Evolutionary conservation across 78 protist species (phyloP).

Genomic region (Paratrimastix pyriformis): DNA sequence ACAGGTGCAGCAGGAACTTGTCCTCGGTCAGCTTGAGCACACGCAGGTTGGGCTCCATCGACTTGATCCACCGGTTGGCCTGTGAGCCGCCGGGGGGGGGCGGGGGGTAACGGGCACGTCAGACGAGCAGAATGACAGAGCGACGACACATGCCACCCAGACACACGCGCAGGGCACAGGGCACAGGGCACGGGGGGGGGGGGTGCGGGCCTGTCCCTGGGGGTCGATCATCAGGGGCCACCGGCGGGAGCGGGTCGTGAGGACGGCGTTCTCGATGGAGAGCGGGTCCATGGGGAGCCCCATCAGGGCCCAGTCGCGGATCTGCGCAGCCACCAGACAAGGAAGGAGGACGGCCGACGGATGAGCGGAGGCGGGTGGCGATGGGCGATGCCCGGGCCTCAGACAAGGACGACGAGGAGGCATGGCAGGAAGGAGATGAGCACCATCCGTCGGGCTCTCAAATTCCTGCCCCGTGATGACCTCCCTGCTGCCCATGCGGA

Average conservation of each 20-base stretch:
- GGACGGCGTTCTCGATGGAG: slow-evolving; percentile 53
- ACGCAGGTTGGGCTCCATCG: slow-evolving; percentile 32
- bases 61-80: slow-evolving; percentile 63
- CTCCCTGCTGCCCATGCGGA: too few species aligned
- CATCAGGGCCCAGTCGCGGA: slow-evolving; percentile 7
- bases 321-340: slow-evolving; percentile 18
- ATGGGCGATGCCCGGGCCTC: too few species aligned
- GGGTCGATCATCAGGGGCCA: slow-evolving; percentile 80
- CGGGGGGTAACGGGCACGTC: too few species aligned
- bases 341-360: too few species aligned
- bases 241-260: slow-evolving; percentile 33
- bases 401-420: too few species aligned
- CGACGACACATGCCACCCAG: too few species aligned
- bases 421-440: too few species aligned
- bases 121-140: too few species aligned
- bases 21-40: slow-evolving; percentile 39
- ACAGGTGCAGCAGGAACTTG: slow-evolving; percentile 41
- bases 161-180: background rate
- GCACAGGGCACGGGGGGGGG: background rate
- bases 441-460: too few species aligned
- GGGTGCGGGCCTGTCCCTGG: slow-evolving; percentile 63
- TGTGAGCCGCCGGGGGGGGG: too few species aligned
- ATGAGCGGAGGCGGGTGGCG: too few species aligned
- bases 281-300: slow-evolving; percentile 63
- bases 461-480: too few species aligned